Conservation (phyloP, 176 grass and related monocot species). For the Bothriochloa decipiens region DNA sequence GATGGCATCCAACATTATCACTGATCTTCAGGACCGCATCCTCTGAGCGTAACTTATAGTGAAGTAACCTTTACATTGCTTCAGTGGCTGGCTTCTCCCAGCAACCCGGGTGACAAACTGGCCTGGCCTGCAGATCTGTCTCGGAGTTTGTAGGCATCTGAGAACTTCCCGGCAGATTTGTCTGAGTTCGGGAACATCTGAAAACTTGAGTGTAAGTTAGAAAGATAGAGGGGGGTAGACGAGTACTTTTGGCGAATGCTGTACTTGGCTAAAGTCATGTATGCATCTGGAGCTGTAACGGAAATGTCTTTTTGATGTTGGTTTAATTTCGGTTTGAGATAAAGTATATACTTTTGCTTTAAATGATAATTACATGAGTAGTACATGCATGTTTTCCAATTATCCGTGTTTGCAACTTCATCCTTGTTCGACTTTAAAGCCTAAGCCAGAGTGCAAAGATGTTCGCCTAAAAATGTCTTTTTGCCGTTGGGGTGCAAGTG, state of each 20-base stretch:
- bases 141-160: conserved; percentile 22
- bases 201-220: not conserved
- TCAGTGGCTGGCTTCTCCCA: not conserved
- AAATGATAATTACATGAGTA: conserved; percentile 24
- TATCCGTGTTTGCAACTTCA: not conserved
- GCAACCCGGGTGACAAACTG: conserved; percentile 1
- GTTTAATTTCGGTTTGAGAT: conserved; percentile 22
- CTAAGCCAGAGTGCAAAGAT: no score
- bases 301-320: conserved; percentile 6
- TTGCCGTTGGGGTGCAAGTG: not conserved
- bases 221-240: not conserved
- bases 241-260: not conserved
- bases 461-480: no score
- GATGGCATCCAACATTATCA: conserved; percentile 82
- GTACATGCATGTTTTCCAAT: not conserved
- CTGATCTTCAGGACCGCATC: conserved; percentile 86
- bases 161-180: conserved; percentile 27
- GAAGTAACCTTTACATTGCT: conserved; percentile 16
- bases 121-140: conserved; percentile 15
- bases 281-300: conserved; percentile 35
- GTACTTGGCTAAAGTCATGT: conserved; percentile 29
- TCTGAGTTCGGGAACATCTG: conserved; percentile 28
- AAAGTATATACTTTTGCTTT: conserved; percentile 2
- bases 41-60: conserved; percentile 54
- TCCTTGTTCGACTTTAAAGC: not conserved